Evolutionary conservation across 306 rosid genomes (phyloP), one percentile per base, ranked within the genome.

Genomic region (Quercus parvula): DNA sequence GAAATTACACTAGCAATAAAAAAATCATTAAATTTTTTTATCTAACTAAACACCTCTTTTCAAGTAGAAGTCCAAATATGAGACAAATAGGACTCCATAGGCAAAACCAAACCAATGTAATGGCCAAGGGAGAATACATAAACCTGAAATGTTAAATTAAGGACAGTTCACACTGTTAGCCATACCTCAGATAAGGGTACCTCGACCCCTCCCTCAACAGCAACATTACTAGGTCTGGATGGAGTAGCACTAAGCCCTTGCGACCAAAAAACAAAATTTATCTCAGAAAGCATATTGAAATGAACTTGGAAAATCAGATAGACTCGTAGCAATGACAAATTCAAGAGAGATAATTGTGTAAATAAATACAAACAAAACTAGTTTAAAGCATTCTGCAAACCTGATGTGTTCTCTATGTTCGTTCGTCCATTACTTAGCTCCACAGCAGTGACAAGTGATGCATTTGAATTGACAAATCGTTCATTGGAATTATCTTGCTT

Each of bases 171-270:
- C 31, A 64, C 44, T 64, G 35, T 77, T 55, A 72, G 57, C 7
- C 82, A 76, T 89, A 95, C 99, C 99, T 93, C 93, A 74, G 89
- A 85, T 70, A 91, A 85, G 79, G 89, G 98, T 59, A 96, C 66
- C 85, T 89, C 92, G 77, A 69, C 83, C 73, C 86, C 90, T 68
- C 89, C 92, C 71, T 83, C 91, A 58, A 56, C 87, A 80, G 92
- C 79, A 57, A 78, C 83, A 83, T 85, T 91, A 62, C 88, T 90
- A 67, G 85, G 90, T 82, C 89, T 82, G 44, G 89, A 83, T 38
- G 91, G 90, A 74, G 91, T 75, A 67, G 88, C 84, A 68, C 84
- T 75, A 69, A 75, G 84, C 71, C 93, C 99, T 95, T 70, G 88
- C 72, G 84, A 73, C 52, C 72, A 72, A 81, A 85, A 49, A 49